Conservation (phyloP, 139 green algal species). For the Closterium sp. region DNA sequence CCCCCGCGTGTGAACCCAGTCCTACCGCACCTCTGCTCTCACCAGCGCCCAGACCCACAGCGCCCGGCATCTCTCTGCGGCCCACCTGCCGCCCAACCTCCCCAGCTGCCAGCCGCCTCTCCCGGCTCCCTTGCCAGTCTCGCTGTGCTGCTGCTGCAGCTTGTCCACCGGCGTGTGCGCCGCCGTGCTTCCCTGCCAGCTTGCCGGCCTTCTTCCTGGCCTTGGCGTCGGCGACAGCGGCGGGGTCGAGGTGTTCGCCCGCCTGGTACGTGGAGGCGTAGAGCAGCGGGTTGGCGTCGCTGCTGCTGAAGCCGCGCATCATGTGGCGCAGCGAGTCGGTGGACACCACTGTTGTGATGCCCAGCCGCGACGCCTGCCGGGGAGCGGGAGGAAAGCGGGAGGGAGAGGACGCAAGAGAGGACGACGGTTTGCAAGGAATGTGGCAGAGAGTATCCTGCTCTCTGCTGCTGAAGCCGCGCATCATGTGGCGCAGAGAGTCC, state of each 20-base stretch:
- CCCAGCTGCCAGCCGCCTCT: not conserved
- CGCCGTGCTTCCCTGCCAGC: not conserved
- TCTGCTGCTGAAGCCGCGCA: not conserved
- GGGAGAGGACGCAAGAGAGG: slow-evolving; percentile 7
- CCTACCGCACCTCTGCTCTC: too few species aligned
- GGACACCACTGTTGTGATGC: slow-evolving; percentile 85
- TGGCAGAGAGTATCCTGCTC: not conserved
- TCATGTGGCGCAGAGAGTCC: slow-evolving; percentile 83
- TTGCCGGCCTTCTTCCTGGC: slow-evolving; percentile 15
- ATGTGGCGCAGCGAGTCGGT: slow-evolving; percentile 89
- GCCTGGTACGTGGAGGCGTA: slow-evolving; percentile 89
- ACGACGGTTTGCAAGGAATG: not conserved
- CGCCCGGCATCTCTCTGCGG: too few species aligned
- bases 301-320: slow-evolving; percentile 57
- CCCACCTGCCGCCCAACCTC: not conserved
- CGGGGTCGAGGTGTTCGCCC: slow-evolving; percentile 50
- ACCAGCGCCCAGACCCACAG: too few species aligned
- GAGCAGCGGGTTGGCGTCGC: slow-evolving; percentile 70
- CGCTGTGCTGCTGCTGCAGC: too few species aligned
- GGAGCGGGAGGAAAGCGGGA: not conserved
- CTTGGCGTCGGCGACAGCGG: slow-evolving; percentile 24
- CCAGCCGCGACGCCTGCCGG: slow-evolving; percentile 68
- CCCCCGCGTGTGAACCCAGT: too few species aligned
- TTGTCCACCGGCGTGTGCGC: not conserved
- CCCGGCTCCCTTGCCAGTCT: not conserved